Evolutionary conservation across 768 basidiomycete species (phyloP).

Genomic region (Xanthoconium stramineum): DNA sequence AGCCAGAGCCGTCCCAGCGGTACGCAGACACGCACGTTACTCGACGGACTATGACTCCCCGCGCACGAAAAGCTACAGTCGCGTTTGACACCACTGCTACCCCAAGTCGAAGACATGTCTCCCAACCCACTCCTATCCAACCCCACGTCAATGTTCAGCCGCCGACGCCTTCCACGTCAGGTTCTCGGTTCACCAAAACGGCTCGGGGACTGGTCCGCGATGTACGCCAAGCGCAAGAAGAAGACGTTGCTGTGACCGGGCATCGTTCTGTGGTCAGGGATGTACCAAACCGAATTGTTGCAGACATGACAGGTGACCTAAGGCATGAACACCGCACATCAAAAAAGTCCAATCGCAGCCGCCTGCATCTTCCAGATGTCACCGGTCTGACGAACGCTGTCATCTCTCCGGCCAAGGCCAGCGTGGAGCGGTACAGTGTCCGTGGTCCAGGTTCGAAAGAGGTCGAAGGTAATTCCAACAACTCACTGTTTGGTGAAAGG

Average conservation of each 20-base stretch:
- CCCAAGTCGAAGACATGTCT: slow-evolving; percentile 23
- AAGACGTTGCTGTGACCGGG: neutral
- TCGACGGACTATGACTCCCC: slow-evolving; percentile 33
- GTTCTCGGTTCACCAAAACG: slow-evolving; percentile 60
- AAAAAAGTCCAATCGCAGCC: slow-evolving; percentile 32
- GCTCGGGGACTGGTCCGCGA: slow-evolving; percentile 56
- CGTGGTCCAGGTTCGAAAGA: slow-evolving; percentile 50
- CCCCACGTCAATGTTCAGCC: slow-evolving; percentile 55
- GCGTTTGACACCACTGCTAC: slow-evolving; percentile 29
- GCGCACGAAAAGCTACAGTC: slow-evolving; percentile 27
- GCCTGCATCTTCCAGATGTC: slow-evolving; percentile 72
- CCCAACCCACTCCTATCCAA: slow-evolving; percentile 29
- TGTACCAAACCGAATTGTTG: slow-evolving; percentile 25
- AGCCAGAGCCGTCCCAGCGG: slow-evolving; percentile 15
- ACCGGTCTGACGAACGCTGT: slow-evolving; percentile 81
- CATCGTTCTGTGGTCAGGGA: slow-evolving; percentile 22
- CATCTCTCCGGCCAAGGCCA: slow-evolving; percentile 63
- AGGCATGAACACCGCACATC: slow-evolving; percentile 8
- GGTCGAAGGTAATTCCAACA: slow-evolving; percentile 52
- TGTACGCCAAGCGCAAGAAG: slow-evolving; percentile 42
- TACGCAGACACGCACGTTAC: slow-evolving; percentile 12
- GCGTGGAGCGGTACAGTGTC: slow-evolving; percentile 49
- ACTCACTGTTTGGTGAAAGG: neutral
- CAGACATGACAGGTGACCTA: slow-evolving; percentile 5
- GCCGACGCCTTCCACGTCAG: slow-evolving; percentile 54